Base-by-base conservation (phyloP, 1,139 yeast species). In the Suhomyces panamericanus region DNA sequence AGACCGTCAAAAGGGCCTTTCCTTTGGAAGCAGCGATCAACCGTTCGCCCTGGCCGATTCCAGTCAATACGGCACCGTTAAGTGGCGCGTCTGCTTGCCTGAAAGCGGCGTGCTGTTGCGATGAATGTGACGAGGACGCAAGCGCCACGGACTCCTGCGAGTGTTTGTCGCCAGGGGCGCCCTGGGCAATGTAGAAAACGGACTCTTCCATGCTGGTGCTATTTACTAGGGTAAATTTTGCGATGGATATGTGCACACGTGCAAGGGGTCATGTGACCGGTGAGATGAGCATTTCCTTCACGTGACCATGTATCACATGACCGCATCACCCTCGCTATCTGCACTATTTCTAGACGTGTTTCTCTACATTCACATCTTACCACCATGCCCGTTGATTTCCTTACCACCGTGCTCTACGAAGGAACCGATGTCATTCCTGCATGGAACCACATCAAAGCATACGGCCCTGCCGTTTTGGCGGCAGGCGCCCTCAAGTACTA, bases 351-450 rank as follows among this genome's bases (percentile, higher is more conserved):
- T 2, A 7, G 24, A 20, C 24, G 24, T 20, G 24, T 20, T 20
- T 20, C n/a, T n/a, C n/a, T n/a, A n/a, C n/a, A n/a, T n/a, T n/a
- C n/a, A n/a, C n/a, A n/a, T n/a, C n/a, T n/a, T n/a, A n/a, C 24
- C 24, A 20, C 24, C 32, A 91, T 91, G 99, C 98, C 98, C 1
- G 62, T 91, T 47, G 87, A 91, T 60, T 81, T 89, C 52, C 59
- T 89, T 14, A 83, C 87, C 11, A 71, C 84, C 2, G 81, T 82
- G 31, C 50, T 85, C 28, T 61, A 77, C 15, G 88, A 90, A 36
- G 97, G 97, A 3, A 78, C 91, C 0, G 80, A 79, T 9, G 73
- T 70, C 5, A 75, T 90, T 39, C 97, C 97, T 0, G 87, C 86
- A 31, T 89, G 85, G 81, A 67, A 70, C 3, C 67, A 76, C 45